Evolutionary conservation across 2,329 filamentous ascomycete genomes (phyloP).

Genomic region (Fonsecaea monophora): DNA sequence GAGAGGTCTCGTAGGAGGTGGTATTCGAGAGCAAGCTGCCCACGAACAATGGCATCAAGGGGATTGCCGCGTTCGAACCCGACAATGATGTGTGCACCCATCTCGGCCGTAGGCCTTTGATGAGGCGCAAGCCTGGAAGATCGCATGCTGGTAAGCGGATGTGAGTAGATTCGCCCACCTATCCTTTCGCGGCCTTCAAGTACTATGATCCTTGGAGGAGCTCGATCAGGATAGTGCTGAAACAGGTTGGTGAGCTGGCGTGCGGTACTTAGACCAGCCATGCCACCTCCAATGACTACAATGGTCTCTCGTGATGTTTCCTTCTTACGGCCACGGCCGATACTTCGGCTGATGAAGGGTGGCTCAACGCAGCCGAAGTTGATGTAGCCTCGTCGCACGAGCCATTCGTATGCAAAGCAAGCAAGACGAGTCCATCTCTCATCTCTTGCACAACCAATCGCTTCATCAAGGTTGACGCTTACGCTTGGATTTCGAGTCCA

Average conservation of each 20-base stretch:
- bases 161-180: slow-evolving; percentile 92
- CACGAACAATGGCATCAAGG: slow-evolving; percentile 86
- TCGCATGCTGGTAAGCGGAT: slow-evolving; percentile 67
- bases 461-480: slow-evolving; percentile 81
- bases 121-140: slow-evolving; percentile 58
- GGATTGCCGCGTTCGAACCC: slow-evolving; percentile 96
- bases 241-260: slow-evolving; percentile 89
- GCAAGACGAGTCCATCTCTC: slow-evolving; percentile 87
- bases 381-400: slow-evolving; percentile 88
- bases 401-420: slow-evolving; percentile 89
- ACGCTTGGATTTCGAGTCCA: slow-evolving; percentile 89
- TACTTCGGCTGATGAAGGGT: slow-evolving; percentile 54
- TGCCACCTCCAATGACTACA: slow-evolving; percentile 89
- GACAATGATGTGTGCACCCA: slow-evolving; percentile 98
- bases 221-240: slow-evolving; percentile 74
- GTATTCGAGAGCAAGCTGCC: slow-evolving; percentile 85
- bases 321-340: slow-evolving; percentile 52
- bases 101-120: slow-evolving; percentile 82
- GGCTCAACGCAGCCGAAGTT: slow-evolving; percentile 91
- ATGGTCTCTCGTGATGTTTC: slow-evolving; percentile 71
- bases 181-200: slow-evolving; percentile 87
- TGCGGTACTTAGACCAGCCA: slow-evolving; percentile 89
- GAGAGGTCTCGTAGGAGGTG: slow-evolving; percentile 80
- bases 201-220: slow-evolving; percentile 76
- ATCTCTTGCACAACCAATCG: slow-evolving; percentile 87